Percentiles rank a stretch among this genome's conserved stretches.
Evolutionary conservation across 306 rosid genomes (phyloP).

Genomic region (Neltuma alba): DNA sequence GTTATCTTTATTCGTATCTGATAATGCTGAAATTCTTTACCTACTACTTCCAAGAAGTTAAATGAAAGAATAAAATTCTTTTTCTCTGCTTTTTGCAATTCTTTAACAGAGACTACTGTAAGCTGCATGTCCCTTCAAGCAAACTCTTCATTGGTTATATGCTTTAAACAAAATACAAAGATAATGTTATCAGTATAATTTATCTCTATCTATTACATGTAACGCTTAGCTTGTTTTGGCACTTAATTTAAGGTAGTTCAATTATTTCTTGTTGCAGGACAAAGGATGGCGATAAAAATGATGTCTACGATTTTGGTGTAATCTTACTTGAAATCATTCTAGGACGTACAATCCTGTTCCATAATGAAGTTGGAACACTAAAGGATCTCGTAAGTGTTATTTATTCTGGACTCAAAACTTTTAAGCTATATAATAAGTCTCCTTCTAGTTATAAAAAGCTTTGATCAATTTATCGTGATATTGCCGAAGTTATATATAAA

Average conservation of each 20-base stretch:
- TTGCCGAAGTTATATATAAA: background rate
- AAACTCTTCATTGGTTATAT: background rate
- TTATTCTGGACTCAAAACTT: slow-evolving; percentile 14
- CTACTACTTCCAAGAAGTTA: background rate
- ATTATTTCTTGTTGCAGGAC: slow-evolving; percentile 47
- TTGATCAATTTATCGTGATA: background rate
- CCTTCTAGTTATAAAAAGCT: background rate
- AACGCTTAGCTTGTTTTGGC: background rate
- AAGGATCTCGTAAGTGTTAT: slow-evolving; percentile 83
- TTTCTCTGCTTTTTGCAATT: background rate
- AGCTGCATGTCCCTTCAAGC: background rate
- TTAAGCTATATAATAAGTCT: background rate
- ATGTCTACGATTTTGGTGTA: slow-evolving; percentile 87
- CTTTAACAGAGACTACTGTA: background rate
- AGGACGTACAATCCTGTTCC: slow-evolving; percentile 85
- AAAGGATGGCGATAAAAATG: slow-evolving; percentile 69
- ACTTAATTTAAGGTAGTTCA: slow-evolving; percentile 8
- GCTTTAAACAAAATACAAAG: background rate
- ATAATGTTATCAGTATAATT: background rate
- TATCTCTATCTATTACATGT: background rate
- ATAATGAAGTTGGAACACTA: slow-evolving; percentile 74
- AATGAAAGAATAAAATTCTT: background rate
- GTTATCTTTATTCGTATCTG: background rate
- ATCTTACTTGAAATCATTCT: slow-evolving; percentile 81
- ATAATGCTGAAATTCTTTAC: background rate